A percentile compares a stretch with the other conserved stretches of the same genome.
These are phyloP conservation scores for Quercus engelmannii DNA, from an alignment of 306 rosid species.

Conservation along the genomic window DNA sequence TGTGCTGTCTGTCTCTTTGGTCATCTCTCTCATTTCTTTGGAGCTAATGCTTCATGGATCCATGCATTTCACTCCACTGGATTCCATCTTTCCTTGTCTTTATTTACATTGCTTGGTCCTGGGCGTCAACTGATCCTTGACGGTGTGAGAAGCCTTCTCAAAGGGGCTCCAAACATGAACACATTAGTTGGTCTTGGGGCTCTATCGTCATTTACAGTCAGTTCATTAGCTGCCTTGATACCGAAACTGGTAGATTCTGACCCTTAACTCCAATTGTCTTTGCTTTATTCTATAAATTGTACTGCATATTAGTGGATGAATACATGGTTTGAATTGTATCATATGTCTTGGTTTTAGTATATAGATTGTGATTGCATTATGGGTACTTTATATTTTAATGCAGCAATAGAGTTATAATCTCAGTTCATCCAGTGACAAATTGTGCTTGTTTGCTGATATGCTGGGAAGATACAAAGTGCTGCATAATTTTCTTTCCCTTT, in stretches of 20 bases:
- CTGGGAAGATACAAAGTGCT: background rate
- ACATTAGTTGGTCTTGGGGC: conserved; percentile 98
- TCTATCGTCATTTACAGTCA: conserved; percentile 92
- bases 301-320: background rate
- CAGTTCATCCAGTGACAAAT: background rate
- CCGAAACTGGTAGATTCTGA: conserved; percentile 72
- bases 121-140: conserved; percentile 90
- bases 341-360: background rate
- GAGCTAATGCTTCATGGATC: conserved; percentile 79
- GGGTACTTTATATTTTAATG: background rate
- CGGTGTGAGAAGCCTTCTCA: conserved; percentile 81
- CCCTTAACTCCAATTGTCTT: conserved; percentile 12
- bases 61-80: conserved; percentile 79
- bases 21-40: conserved; percentile 86
- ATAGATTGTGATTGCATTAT: background rate
- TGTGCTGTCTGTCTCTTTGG: conserved; percentile 96
- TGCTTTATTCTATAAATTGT: background rate
- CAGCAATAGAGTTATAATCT: background rate
- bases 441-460: background rate
- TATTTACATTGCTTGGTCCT: conserved; percentile 91
- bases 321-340: background rate
- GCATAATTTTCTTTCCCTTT: background rate
- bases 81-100: conserved; percentile 78
- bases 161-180: conserved; percentile 90
- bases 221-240: conserved; percentile 72